These are phyloP conservation scores for Diaporthe nobilis DNA, from an alignment of 2,329 filamentous ascomycete genomes.

Conservation along the genomic window DNA sequence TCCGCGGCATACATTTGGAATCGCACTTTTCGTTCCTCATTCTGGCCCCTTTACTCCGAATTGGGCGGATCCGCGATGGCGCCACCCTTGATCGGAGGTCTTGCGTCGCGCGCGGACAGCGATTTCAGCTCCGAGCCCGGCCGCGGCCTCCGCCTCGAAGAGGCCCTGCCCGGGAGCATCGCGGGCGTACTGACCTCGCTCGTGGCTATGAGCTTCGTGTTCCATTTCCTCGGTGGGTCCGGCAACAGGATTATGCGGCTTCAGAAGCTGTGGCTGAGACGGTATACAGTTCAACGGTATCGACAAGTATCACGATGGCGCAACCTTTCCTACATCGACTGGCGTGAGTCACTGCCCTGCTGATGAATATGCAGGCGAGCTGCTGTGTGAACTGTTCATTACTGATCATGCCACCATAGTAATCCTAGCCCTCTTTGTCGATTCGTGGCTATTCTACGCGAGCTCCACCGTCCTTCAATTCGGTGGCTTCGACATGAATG, in stretches of 20 bases:
- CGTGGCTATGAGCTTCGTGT: conserved; percentile 4
- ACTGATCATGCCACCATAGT: not conserved
- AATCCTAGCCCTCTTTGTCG: not conserved
- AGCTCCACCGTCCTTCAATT: conserved; percentile 6
- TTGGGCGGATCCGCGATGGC: not conserved
- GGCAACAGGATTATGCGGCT: not conserved
- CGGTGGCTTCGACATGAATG: conserved; percentile 10
- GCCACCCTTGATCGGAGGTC: not conserved
- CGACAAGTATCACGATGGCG: conserved; percentile 18
- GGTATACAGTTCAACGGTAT: conserved; percentile 2
- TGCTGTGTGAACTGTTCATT: not conserved
- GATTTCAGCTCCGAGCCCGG: not conserved
- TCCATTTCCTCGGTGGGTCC: not conserved
- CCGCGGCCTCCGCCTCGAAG: not conserved
- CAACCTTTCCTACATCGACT: conserved; percentile 5
- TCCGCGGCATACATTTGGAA: not conserved
- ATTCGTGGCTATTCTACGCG: not conserved
- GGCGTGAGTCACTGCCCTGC: conserved; percentile 3
- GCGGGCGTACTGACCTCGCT: not conserved
- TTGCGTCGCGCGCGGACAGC: not conserved
- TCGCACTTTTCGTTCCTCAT: not conserved
- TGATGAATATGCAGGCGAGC: not conserved
- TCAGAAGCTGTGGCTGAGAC: not conserved
- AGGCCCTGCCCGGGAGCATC: not conserved
- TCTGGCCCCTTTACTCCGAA: not conserved